These are phyloP conservation scores for Suillus americanus DNA, from an alignment of 768 basidiomycete species.

Conservation along the genomic window DNA sequence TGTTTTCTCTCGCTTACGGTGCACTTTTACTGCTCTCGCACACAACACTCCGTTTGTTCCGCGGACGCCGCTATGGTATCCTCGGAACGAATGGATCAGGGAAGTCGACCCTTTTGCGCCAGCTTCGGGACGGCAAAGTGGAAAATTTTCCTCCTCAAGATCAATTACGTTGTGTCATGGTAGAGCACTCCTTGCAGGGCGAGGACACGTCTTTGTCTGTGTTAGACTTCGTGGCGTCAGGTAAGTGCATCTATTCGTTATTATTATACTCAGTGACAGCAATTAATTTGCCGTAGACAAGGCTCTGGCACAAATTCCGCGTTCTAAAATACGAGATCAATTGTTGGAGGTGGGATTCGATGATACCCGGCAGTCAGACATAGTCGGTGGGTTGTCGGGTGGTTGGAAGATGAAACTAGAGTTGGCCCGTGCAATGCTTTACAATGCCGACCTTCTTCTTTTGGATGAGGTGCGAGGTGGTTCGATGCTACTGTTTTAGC, in stretches of 20 bases:
- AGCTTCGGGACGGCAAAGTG: conserved; percentile 90
- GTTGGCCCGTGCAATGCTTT: conserved; percentile 93
- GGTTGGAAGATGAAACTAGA: conserved; percentile 99
- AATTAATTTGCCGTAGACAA: conserved; percentile 50
- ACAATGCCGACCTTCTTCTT: conserved; percentile 84
- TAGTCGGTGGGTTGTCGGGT: conserved; percentile 88
- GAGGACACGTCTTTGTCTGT: conserved; percentile 84
- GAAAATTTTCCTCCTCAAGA: conserved; percentile 94
- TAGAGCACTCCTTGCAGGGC: conserved; percentile 94
- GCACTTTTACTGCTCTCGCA: conserved; percentile 93
- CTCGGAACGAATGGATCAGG: conserved; percentile 96
- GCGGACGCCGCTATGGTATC: conserved; percentile 93
- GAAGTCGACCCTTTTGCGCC: conserved; percentile 95
- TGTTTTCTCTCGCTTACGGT: conserved; percentile 95
- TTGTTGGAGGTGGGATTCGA: conserved; percentile 90
- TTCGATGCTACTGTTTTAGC: conserved; percentile 5
- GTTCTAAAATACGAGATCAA: conserved; percentile 73
- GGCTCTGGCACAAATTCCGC: conserved; percentile 58
- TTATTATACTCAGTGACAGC: conserved; percentile 6
- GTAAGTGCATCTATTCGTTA: conserved; percentile 38
- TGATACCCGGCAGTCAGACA: conserved; percentile 77
- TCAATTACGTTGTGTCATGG: conserved; percentile 90
- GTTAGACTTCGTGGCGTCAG: conserved; percentile 86
- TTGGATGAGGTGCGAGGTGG: conserved; percentile 69
- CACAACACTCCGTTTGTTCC: conserved; percentile 84